A percentile compares a stretch with the other conserved stretches of the same genome.
phyloP scores from a whole-genome alignment of 257 asterid genomes.

The Cordia subcordata region DNA sequence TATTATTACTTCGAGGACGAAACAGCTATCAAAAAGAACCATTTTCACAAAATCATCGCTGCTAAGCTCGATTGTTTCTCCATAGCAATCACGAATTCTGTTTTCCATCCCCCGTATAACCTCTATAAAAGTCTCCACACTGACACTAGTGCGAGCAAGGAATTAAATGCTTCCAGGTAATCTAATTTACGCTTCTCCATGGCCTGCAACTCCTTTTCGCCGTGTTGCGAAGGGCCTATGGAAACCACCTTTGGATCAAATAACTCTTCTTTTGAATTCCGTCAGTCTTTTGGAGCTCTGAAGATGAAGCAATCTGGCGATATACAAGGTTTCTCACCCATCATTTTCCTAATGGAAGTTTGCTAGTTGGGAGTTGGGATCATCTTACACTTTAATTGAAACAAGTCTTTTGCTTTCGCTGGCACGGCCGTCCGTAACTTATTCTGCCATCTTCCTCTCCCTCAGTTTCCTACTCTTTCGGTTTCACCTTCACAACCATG shows the following conservation, averaged over 20 bases:
- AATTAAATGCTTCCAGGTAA: slow-evolving; percentile 28
- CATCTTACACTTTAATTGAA: too few species aligned
- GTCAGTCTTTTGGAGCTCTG: too few species aligned
- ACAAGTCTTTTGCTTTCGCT: too few species aligned
- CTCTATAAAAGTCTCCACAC: slow-evolving; percentile 14
- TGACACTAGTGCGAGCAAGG: slow-evolving; percentile 13
- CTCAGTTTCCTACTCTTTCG: too few species aligned
- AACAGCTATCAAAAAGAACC: slow-evolving; percentile 37
- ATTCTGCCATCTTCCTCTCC: too few species aligned
- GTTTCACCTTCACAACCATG: too few species aligned
- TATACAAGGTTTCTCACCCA: too few species aligned
- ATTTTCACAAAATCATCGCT: slow-evolving; percentile 25
- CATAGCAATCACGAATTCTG: slow-evolving; percentile 26
- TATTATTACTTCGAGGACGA: slow-evolving; percentile 30
- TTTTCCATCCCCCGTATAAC: slow-evolving; percentile 20
- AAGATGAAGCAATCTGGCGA: too few species aligned
- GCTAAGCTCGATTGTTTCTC: slow-evolving; percentile 10
- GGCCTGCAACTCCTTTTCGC: slow-evolving; percentile 11
- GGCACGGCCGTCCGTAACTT: too few species aligned
- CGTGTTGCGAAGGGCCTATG: neutral
- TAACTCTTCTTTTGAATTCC: too few species aligned
- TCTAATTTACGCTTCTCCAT: slow-evolving; percentile 32
- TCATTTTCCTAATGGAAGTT: too few species aligned
- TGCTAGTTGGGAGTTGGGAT: too few species aligned
- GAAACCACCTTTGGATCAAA: slow-evolving; percentile 34